A percentile compares a stretch with the other conserved stretches of the same genome.
Conservation (phyloP, 31 red algal species). For the Porphyra umbilicalis region DNA sequence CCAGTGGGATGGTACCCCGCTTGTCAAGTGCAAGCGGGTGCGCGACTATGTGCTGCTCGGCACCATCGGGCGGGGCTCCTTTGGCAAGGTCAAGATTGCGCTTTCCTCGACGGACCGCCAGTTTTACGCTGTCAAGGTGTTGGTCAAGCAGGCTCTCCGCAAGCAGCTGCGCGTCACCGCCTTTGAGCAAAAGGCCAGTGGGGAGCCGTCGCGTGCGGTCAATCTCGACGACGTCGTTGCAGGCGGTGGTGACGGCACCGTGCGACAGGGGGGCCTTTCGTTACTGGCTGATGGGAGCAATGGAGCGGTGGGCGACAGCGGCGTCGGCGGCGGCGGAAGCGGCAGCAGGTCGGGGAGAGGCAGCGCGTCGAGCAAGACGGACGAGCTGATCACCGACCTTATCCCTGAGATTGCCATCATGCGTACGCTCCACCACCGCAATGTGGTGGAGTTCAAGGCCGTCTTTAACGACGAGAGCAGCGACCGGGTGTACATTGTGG, state of each 20-base stretch:
- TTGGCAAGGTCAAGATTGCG: slow-evolving; percentile 84
- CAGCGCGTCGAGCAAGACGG: not conserved
- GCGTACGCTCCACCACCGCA: slow-evolving; percentile 34
- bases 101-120: slow-evolving; percentile 32
- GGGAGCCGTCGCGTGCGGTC: not conserved
- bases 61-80: slow-evolving; percentile 63
- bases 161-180: slow-evolving; percentile 19
- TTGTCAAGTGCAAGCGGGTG: slow-evolving; percentile 36
- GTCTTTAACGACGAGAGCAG: slow-evolving; percentile 47
- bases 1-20: slow-evolving; percentile 32
- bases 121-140: slow-evolving; percentile 83
- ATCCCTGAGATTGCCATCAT: slow-evolving; percentile 78
- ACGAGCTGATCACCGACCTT: not conserved
- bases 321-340: not conserved
- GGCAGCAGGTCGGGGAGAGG: too few relatives aligned
- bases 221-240: not conserved
- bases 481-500: slow-evolving; percentile 64
- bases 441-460: slow-evolving; percentile 53
- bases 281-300: not conserved
- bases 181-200: slow-evolving; percentile 11
- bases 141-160: slow-evolving; percentile 35
- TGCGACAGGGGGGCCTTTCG: not conserved
- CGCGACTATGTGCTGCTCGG: slow-evolving; percentile 56
- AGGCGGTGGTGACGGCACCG: not conserved
- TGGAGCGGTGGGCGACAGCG: not conserved